Percentiles rank a stretch among this genome's conserved stretches.
These are phyloP conservation scores for Pseudonitzschia pungens DNA, from an alignment of 108 stramenopile species.

Conservation along the genomic window DNA sequence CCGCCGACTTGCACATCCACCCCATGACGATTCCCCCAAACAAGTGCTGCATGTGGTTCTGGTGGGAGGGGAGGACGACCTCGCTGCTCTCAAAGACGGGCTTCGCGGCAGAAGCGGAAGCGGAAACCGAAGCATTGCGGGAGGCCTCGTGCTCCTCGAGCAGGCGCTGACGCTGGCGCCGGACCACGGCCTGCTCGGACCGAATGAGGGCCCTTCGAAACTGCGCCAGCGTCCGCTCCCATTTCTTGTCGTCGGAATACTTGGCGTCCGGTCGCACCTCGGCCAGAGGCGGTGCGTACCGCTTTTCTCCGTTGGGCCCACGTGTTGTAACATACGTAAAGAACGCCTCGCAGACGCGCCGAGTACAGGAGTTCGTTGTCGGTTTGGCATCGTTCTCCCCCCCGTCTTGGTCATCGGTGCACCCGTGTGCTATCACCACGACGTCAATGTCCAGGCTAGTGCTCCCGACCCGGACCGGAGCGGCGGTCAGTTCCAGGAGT, in stretches of 20 bases:
- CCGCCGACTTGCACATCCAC: conserved; percentile 27
- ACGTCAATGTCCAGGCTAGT: conserved; percentile 18
- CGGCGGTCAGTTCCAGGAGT: conserved; percentile 21
- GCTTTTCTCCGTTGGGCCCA: conserved; percentile 26
- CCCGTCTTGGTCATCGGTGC: neutral
- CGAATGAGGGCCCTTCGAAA: conserved; percentile 14
- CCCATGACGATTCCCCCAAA: conserved; percentile 37
- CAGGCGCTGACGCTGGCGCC: neutral
- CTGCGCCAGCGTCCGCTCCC: conserved; percentile 14
- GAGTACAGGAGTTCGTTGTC: neutral
- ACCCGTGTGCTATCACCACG: conserved; percentile 7
- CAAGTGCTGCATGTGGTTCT: conserved; percentile 33
- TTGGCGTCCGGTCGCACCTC: neutral
- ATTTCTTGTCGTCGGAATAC: conserved; percentile 1
- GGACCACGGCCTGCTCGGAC: neutral
- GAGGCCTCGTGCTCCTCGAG: neutral
- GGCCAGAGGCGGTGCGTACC: conserved; percentile 14
- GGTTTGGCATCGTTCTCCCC: neutral
- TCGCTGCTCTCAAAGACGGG: conserved; percentile 20
- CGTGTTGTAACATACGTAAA: conserved; percentile 24
- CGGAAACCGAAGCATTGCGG: too few species aligned
- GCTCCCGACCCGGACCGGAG: conserved; percentile 12
- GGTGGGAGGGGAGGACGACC: conserved; percentile 31
- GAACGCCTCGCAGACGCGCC: conserved; percentile 18
- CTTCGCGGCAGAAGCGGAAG: neutral